Percentiles rank a stretch among this genome's conserved stretches.
Evolutionary conservation across 345 rosid genomes (phyloP).

Genomic region (Populus alba): DNA sequence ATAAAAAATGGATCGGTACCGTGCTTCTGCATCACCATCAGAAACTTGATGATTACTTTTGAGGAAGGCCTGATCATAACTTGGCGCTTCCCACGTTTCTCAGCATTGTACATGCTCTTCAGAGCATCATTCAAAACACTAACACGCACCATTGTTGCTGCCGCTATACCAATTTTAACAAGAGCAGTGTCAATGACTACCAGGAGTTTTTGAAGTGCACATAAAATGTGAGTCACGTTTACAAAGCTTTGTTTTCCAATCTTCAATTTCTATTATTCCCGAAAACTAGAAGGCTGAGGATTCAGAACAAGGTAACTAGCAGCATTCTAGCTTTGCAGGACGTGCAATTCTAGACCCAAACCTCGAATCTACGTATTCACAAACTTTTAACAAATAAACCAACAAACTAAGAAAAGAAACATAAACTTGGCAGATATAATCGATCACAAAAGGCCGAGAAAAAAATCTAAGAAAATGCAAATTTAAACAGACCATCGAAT

Average conservation of each 20-base stretch:
- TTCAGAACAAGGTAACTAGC: not conserved
- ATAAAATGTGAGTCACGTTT: not conserved
- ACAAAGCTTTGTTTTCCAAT: not conserved
- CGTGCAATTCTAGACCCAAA: not conserved
- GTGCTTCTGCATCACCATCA: slow-evolving; percentile 33
- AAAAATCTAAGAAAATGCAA: not conserved
- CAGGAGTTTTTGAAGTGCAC: not conserved
- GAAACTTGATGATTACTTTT: slow-evolving; percentile 30
- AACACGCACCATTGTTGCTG: slow-evolving; percentile 29
- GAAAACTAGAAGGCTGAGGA: no score
- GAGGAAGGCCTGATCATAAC: slow-evolving; percentile 37
- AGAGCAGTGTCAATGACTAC: not conserved
- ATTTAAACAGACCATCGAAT: not conserved
- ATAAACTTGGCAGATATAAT: not conserved
- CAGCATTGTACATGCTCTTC: slow-evolving; percentile 35
- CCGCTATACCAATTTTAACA: not conserved
- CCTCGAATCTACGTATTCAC: not conserved
- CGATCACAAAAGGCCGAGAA: not conserved
- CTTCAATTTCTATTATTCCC: not conserved
- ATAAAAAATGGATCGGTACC: not conserved
- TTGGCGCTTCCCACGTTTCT: slow-evolving; percentile 34
- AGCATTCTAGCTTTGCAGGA: no score
- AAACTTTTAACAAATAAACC: no score
- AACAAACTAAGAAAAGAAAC: no score
- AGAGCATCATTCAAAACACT: slow-evolving; percentile 36